Evolutionary conservation across 75 land plant genomes (phyloP).

Genomic region (Sequoia sempervirens): DNA sequence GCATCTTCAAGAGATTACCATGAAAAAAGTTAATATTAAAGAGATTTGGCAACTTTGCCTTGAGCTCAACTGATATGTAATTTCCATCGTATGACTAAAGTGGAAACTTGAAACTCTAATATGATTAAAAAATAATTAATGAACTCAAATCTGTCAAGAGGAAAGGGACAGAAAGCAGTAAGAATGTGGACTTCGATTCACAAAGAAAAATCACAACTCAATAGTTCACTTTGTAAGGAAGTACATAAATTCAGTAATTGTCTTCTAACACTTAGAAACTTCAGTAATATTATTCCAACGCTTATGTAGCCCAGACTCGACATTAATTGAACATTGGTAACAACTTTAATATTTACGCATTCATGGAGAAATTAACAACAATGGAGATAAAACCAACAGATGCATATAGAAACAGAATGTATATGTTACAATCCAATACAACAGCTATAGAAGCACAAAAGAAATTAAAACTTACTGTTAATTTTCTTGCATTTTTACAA

Average conservation of each 20-base stretch:
- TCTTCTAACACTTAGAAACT: not conserved
- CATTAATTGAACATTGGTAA: not conserved
- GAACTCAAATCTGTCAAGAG: not conserved
- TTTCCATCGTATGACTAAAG: not conserved
- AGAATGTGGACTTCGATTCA: too few species aligned
- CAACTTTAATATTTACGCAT: not conserved
- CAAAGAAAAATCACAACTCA: not conserved
- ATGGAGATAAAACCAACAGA: not conserved
- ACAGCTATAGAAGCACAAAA: not conserved
- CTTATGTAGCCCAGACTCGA: not conserved
- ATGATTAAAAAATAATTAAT: not conserved
- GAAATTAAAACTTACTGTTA: slow-evolving; percentile 45
- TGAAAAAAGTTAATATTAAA: not conserved
- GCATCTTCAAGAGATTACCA: not conserved
- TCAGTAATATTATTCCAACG: not conserved
- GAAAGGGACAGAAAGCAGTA: not conserved
- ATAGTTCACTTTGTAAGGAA: not conserved
- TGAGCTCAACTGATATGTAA: not conserved
- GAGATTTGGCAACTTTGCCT: not conserved
- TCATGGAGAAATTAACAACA: not conserved
- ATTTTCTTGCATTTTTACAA: slow-evolving; percentile 85
- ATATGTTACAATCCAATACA: not conserved
- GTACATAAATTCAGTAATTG: too few species aligned
- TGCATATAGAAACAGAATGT: not conserved
- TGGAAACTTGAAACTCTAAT: not conserved